Evolutionary conservation across 2,329 filamentous ascomycete genomes (phyloP).

Genomic region (Apiospora saccharicola): DNA sequence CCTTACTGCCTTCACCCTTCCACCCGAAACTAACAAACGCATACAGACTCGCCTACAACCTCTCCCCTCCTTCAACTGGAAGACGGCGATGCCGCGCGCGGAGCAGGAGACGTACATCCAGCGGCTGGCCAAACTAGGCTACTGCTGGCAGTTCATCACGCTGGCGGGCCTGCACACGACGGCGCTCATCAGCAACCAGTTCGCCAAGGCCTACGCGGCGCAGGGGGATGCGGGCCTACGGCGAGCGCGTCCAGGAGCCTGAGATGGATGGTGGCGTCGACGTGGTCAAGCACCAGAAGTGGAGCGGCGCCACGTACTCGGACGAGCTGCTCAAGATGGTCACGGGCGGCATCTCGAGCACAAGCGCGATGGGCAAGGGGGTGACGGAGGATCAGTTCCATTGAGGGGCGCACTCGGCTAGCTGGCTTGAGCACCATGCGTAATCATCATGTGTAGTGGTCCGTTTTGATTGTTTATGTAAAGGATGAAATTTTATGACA

Average conservation of each 20-base stretch:
- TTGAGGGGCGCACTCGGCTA: conserved; percentile 31
- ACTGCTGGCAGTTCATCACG: conserved; percentile 99
- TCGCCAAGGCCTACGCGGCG: conserved; percentile 81
- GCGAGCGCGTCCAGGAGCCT: conserved; percentile 96
- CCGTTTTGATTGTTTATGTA: neutral
- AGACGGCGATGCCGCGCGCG: conserved; percentile 87
- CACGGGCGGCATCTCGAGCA: conserved; percentile 88
- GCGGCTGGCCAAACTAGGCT: conserved; percentile 84
- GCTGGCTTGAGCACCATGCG: neutral
- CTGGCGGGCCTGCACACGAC: conserved; percentile 95
- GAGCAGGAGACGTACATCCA: conserved; percentile 98
- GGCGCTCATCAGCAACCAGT: conserved; percentile 88
- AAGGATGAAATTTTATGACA: neutral
- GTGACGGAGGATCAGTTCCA: conserved; percentile 99
- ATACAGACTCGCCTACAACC: conserved; percentile 89
- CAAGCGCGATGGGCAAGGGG: conserved; percentile 95
- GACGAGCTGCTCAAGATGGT: conserved; percentile 98
- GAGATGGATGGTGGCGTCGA: conserved; percentile 92
- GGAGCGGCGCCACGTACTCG: conserved; percentile 93
- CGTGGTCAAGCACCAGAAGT: conserved; percentile 99
- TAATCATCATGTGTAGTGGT: neutral
- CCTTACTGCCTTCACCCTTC: neutral
- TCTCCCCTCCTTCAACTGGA: conserved; percentile 99
- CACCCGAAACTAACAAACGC: neutral
- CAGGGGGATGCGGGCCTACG: conserved; percentile 96